Conservation (phyloP, 2,329 filamentous ascomycete genomes). For the Ophiostoma ulmi region DNA sequence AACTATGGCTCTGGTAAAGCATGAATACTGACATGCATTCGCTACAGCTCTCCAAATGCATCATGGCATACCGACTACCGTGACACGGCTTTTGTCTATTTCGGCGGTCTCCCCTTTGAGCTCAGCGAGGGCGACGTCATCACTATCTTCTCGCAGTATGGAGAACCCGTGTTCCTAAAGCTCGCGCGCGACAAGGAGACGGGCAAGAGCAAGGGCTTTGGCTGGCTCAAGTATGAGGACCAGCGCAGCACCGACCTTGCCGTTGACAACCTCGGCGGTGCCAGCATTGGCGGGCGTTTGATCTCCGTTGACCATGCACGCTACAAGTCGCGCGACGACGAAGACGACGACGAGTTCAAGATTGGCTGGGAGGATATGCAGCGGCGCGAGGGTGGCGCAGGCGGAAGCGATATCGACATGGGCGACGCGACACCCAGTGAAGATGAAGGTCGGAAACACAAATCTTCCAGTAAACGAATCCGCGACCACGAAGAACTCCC, state of each 20-base stretch:
- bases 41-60: conserved; percentile 65
- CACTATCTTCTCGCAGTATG: conserved; percentile 94
- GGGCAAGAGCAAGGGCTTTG: conserved; percentile 90
- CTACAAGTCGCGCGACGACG: conserved; percentile 83
- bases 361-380: conserved; percentile 57
- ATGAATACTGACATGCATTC: neutral
- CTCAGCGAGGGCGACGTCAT: conserved; percentile 93
- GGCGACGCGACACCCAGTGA: conserved; percentile 42
- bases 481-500: conserved; percentile 49
- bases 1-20: neutral
- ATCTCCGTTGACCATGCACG: conserved; percentile 87
- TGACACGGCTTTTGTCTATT: conserved; percentile 90
- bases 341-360: conserved; percentile 55
- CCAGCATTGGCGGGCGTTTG: conserved; percentile 72
- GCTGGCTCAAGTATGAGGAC: conserved; percentile 97
- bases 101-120: conserved; percentile 88
- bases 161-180: conserved; percentile 89
- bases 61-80: conserved; percentile 98
- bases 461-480: conserved; percentile 40
- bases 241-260: conserved; percentile 93
- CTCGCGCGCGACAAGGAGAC: conserved; percentile 92
- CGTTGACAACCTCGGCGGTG: conserved; percentile 90
- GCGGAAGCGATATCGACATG: conserved; percentile 41
- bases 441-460: conserved; percentile 27
- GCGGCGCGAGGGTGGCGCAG: conserved; percentile 37